Conservation (phyloP, 2,329 filamentous ascomycete genomes). For the Chaetothyriales sp. region DNA sequence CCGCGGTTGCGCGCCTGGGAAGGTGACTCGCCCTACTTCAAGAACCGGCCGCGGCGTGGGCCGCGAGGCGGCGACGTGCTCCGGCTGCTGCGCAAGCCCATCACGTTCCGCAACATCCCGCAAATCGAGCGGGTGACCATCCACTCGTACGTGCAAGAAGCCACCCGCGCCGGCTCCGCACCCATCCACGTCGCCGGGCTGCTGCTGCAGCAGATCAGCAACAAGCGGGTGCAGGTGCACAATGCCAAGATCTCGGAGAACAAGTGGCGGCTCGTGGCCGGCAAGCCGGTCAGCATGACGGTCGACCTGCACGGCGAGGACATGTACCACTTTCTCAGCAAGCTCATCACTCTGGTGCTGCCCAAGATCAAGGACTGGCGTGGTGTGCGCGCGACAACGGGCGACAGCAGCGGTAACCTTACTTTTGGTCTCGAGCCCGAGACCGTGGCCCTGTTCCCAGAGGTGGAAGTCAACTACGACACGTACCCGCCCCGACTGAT, state of each 20-base stretch:
- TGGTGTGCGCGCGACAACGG: slow-evolving; percentile 59
- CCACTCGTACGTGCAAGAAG: slow-evolving; percentile 56
- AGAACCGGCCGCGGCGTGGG: slow-evolving; percentile 70
- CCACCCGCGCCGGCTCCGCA: slow-evolving; percentile 53
- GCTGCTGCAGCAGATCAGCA: slow-evolving; percentile 71
- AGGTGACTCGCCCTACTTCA: slow-evolving; percentile 82
- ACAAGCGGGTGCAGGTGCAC: slow-evolving; percentile 56
- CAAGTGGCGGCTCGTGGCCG: slow-evolving; percentile 58
- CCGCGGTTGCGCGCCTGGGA: slow-evolving; percentile 74
- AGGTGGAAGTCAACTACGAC: slow-evolving; percentile 89
- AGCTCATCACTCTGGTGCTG: slow-evolving; percentile 76
- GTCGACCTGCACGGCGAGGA: slow-evolving; percentile 61
- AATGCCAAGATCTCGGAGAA: slow-evolving; percentile 54
- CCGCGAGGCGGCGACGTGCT: slow-evolving; percentile 59
- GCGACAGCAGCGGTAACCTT: slow-evolving; percentile 79
- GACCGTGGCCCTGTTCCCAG: slow-evolving; percentile 71
- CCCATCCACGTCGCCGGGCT: slow-evolving; percentile 71
- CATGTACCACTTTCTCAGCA: slow-evolving; percentile 82
- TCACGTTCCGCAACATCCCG: slow-evolving; percentile 72
- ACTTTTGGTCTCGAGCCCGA: slow-evolving; percentile 63
- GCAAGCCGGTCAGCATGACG: slow-evolving; percentile 56
- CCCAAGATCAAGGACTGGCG: slow-evolving; percentile 94
- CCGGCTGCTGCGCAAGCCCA: slow-evolving; percentile 37
- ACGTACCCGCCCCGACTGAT: slow-evolving; percentile 22
- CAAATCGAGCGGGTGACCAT: slow-evolving; percentile 67